A percentile compares a stretch with the other conserved stretches of the same genome.
Conservation (phyloP, 257 asterid species). For the Solanum pinnatisectum region DNA sequence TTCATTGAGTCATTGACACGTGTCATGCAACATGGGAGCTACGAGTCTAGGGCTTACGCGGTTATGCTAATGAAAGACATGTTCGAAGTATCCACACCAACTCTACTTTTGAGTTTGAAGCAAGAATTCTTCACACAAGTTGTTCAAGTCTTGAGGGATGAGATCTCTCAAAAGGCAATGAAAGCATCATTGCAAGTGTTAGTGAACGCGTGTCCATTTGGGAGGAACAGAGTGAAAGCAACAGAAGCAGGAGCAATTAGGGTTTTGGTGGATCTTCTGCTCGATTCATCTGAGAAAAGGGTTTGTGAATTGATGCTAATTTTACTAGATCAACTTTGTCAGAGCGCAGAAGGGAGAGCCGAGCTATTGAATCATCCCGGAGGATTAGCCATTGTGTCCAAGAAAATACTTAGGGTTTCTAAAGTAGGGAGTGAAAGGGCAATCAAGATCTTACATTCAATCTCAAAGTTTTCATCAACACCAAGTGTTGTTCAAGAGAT, state of each 20-base stretch:
- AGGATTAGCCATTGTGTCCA: slow-evolving; percentile 68
- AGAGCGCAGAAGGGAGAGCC: slow-evolving; percentile 78
- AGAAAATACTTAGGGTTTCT: slow-evolving; percentile 77
- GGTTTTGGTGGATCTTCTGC: slow-evolving; percentile 34
- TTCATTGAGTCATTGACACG: slow-evolving; percentile 33
- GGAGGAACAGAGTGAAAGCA: slow-evolving; percentile 52
- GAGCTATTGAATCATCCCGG: slow-evolving; percentile 61
- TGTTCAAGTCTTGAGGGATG: slow-evolving; percentile 29
- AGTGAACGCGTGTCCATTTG: slow-evolving; percentile 29
- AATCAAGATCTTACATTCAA: slow-evolving; percentile 50
- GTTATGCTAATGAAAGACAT: slow-evolving; percentile 30
- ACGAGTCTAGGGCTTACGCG: slow-evolving; percentile 52
- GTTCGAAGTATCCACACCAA: slow-evolving; percentile 30
- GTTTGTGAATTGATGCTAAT: slow-evolving; percentile 34
- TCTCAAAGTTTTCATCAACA: slow-evolving; percentile 47
- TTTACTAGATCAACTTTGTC: slow-evolving; percentile 54
- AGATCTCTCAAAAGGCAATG: slow-evolving; percentile 33
- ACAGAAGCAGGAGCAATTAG: slow-evolving; percentile 45
- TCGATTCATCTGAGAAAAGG: slow-evolving; percentile 35
- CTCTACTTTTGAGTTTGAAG: slow-evolving; percentile 6
- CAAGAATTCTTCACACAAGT: slow-evolving; percentile 33
- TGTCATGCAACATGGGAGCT: slow-evolving; percentile 44
- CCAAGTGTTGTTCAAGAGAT: slow-evolving; percentile 44
- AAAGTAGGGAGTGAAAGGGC: slow-evolving; percentile 49
- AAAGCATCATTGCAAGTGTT: slow-evolving; percentile 41